Evolutionary conservation across 345 rosid genomes (phyloP).

Genomic region (Eucalyptus viminalis): DNA sequence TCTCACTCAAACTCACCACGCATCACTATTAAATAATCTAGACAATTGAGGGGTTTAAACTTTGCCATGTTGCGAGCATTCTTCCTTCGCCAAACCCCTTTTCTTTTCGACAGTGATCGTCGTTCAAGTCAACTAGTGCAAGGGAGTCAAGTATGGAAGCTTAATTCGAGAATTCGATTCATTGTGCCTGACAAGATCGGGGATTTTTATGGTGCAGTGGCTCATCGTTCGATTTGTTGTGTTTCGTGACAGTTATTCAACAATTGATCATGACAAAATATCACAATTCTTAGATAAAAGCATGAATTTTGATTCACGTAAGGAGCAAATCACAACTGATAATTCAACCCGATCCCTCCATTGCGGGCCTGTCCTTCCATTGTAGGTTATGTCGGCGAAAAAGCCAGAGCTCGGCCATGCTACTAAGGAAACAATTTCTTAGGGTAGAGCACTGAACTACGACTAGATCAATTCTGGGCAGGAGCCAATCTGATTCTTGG

Average conservation of each 20-base stretch:
- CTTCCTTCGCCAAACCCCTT: not conserved
- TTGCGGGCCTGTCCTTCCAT: not conserved
- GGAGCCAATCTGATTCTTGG: too few species aligned
- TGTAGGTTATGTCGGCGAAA: not conserved
- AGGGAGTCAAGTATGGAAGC: not conserved
- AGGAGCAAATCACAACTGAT: not conserved
- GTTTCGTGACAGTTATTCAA: not conserved
- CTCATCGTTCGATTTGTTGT: not conserved
- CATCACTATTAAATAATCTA: not conserved
- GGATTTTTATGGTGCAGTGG: not conserved
- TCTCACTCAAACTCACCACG: not conserved
- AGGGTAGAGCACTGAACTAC: too few species aligned
- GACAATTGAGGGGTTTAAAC: not conserved
- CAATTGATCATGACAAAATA: not conserved
- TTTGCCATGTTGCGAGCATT: not conserved
- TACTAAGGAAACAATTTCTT: not conserved
- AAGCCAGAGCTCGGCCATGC: not conserved
- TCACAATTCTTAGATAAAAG: not conserved
- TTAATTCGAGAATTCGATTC: not conserved
- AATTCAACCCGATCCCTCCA: not conserved
- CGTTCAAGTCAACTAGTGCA: not conserved
- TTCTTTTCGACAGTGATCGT: not conserved
- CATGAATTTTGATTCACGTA: not conserved
- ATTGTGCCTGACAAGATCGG: not conserved
- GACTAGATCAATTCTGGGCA: too few species aligned